These are phyloP conservation scores for Chaetomium sp. DNA, from an alignment of 2,329 filamentous ascomycete genomes.

Conservation along the genomic window DNA sequence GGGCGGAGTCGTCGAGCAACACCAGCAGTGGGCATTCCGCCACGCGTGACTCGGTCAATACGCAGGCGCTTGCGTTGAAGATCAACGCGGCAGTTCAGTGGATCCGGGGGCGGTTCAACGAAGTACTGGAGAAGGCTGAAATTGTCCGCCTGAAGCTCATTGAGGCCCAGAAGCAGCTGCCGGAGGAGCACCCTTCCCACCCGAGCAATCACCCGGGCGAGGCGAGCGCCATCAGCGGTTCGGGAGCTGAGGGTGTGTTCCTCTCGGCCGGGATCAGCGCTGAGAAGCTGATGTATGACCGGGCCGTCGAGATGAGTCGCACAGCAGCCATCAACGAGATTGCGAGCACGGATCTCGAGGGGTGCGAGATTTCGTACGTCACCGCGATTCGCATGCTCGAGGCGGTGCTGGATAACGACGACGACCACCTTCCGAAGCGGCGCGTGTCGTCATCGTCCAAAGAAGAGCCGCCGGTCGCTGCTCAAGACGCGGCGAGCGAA, in stretches of 20 bases:
- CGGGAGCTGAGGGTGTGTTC: slow-evolving; percentile 69
- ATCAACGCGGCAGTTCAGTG: slow-evolving; percentile 95
- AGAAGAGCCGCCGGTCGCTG: slow-evolving; percentile 35
- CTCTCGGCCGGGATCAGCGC: slow-evolving; percentile 86
- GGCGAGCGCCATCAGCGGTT: slow-evolving; percentile 50
- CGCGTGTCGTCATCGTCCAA: slow-evolving; percentile 34
- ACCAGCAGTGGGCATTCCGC: slow-evolving; percentile 36
- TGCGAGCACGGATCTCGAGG: slow-evolving; percentile 76
- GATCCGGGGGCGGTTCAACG: slow-evolving; percentile 91
- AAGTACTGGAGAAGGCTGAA: slow-evolving; percentile 93
- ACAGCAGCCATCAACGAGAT: slow-evolving; percentile 93
- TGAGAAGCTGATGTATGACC: slow-evolving; percentile 97
- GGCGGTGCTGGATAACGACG: slow-evolving; percentile 83
- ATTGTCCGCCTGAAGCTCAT: slow-evolving; percentile 83
- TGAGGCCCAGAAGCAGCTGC: slow-evolving; percentile 77
- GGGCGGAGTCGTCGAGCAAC: slow-evolving; percentile 43
- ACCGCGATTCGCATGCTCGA: slow-evolving; percentile 94
- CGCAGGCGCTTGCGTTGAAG: slow-evolving; percentile 53
- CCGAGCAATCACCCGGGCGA: slow-evolving; percentile 67
- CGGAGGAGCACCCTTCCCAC: slow-evolving; percentile 78
- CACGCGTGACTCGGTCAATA: slow-evolving; percentile 35
- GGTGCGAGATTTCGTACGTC: slow-evolving; percentile 87
- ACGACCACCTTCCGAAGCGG: slow-evolving; percentile 42
- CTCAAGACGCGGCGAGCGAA: slow-evolving; percentile 38
- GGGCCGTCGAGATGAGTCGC: slow-evolving; percentile 93